phyloP scores from a whole-genome alignment of 2,329 filamentous ascomycete genomes.

The Ceratocystis destructans region DNA sequence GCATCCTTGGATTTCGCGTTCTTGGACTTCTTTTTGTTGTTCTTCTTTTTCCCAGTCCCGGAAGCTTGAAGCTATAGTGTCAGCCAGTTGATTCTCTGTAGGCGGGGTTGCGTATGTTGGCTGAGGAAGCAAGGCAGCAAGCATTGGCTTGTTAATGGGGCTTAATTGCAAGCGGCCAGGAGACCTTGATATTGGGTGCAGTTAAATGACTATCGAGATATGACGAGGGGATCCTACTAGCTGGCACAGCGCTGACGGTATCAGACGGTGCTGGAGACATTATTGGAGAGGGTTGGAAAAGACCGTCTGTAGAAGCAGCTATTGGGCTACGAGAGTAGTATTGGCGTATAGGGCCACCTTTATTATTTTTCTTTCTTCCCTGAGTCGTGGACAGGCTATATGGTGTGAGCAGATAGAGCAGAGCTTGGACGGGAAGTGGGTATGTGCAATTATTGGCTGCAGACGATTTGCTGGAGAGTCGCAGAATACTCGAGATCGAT shows the following conservation, averaged over 20 bases:
- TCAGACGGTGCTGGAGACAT: slow-evolving; percentile 15
- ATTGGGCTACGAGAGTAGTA: neutral
- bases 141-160: neutral
- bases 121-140: neutral
- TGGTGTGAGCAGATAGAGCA: neutral
- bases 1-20: slow-evolving; percentile 34
- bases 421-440: neutral
- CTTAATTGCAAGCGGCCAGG: neutral
- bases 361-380: neutral
- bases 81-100: slow-evolving; percentile 17
- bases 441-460: neutral
- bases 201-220: neutral
- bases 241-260: slow-evolving; percentile 12
- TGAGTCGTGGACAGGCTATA: neutral
- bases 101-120: neutral
- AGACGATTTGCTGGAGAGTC: neutral
- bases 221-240: slow-evolving; percentile 8
- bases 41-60: slow-evolving; percentile 40
- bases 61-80: slow-evolving; percentile 18
- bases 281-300: neutral
- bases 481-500: neutral
- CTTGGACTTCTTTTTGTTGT: slow-evolving; percentile 47
- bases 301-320: neutral
- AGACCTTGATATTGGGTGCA: neutral
- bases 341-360: neutral